Evolutionary conservation across 2,329 filamentous ascomycete species (phyloP).

Genomic region (Diaporthe caulivora): DNA sequence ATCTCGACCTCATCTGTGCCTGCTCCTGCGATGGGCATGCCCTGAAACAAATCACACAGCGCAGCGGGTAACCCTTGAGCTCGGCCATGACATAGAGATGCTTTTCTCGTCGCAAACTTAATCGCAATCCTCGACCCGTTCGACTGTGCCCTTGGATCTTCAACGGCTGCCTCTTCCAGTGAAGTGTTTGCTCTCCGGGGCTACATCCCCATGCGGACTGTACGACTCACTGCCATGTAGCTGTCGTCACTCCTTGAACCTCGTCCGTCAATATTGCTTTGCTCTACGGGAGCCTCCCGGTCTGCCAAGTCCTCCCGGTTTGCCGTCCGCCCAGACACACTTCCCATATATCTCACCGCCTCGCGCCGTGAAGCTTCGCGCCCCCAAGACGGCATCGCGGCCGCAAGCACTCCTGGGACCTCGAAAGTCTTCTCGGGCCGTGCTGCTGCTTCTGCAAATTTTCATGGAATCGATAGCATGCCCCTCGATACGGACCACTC

Average conservation of each 20-base stretch:
- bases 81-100: slow-evolving; percentile 24
- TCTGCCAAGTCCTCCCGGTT: not conserved
- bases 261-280: not conserved
- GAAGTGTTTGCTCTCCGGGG: not conserved
- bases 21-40: slow-evolving; percentile 12
- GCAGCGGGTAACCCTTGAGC: slow-evolving; percentile 5
- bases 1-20: slow-evolving; percentile 15
- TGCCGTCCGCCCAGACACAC: not conserved
- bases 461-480: slow-evolving; percentile 33
- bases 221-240: not conserved
- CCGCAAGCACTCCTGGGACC: slow-evolving; percentile 1
- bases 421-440: not conserved
- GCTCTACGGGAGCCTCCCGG: slow-evolving; percentile 8
- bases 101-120: slow-evolving; percentile 20
- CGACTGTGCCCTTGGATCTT: not conserved
- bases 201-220: not conserved
- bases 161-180: slow-evolving; percentile 5
- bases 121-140: not conserved
- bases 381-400: not conserved
- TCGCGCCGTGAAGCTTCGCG: not conserved
- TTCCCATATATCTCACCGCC: slow-evolving; percentile 16
- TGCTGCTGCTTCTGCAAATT: not conserved
- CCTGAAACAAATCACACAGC: slow-evolving; percentile 23
- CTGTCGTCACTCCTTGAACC: slow-evolving; percentile 1
- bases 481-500: slow-evolving; percentile 17